Base-by-base conservation (phyloP, 768 basidiomycete genomes). In the Tylopilus balloui region DNA sequence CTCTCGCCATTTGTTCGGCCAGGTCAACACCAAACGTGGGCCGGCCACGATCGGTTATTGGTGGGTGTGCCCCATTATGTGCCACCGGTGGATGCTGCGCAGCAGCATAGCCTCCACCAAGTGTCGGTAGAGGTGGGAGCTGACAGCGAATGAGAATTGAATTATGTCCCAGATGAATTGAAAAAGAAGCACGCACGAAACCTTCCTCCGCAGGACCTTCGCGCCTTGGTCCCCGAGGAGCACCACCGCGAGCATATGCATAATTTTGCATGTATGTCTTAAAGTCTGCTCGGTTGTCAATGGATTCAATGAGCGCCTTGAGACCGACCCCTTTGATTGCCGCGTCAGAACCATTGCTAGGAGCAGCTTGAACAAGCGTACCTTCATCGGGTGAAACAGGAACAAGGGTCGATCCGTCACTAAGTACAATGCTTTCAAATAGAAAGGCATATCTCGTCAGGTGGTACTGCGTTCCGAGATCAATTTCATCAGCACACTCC, bases 211-310 rank as follows among this genome's bases (percentile, higher is more conserved):
- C 74, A 4, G 92, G 92, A 3, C 91, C 94, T 57, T 96, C 91
- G 53, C 93, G 76, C 52, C 88, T 77, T 24, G 89, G 91, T n/a
- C 88, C 91, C 32, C 83, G 75, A 13, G 73, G 71, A 32, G 65
- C 69, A 42, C 77, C 73, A 11, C 86, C 88, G 52, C 88, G 87
- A 24, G 92, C 92, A 61, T 94, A 92, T 1, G 89, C 86, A 63
- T 95, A 99, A 64, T 96, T 92, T 64, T 96, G 92, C 94, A 99
- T 97, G 65, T 86, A 99, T 8, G 78, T 82, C 71, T 88, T 95
- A 73, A 99, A 98, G 69, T 99, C 96, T 29, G 84, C 77, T 32
- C 93, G 82, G 59, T 93, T 93, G 69, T 99, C 95, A 57, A 99
- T 96, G 6, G 82, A 79, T 65, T 97, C 94, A 50, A 88, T 85